phyloP scores from a whole-genome alignment of 2,329 filamentous ascomycete genomes.

The Phoma sp. region DNA sequence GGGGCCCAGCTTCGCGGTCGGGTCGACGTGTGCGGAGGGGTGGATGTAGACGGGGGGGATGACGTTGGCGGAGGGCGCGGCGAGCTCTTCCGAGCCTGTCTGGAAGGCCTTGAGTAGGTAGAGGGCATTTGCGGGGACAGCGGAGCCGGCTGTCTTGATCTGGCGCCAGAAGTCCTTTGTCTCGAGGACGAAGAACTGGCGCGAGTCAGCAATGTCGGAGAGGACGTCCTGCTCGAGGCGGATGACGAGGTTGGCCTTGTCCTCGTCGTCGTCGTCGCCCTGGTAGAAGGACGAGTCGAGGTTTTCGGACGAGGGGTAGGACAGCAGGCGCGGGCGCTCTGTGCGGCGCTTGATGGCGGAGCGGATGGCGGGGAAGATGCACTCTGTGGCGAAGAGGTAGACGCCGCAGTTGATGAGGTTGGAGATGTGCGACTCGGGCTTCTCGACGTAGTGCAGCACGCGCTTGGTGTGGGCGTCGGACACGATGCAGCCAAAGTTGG shows the following conservation, averaged over 20 bases:
- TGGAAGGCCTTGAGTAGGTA: conserved; percentile 96
- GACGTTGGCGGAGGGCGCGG: conserved; percentile 83
- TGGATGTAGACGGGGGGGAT: conserved; percentile 95
- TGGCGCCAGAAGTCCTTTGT: conserved; percentile 99
- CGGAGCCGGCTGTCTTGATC: conserved; percentile 98
- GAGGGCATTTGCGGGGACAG: conserved; percentile 93
- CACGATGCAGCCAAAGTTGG: conserved; percentile 98
- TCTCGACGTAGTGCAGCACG: conserved; percentile 98
- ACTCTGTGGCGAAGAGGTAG: conserved; percentile 94
- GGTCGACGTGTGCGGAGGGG: conserved; percentile 86
- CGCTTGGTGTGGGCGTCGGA: conserved; percentile 92
- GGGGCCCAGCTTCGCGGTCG: conserved; percentile 93
- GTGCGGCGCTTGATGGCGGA: conserved; percentile 94
- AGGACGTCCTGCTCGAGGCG: conserved; percentile 97
- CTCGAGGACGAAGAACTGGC: conserved; percentile 97
- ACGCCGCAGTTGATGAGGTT: conserved; percentile 99
- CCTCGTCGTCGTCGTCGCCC: conserved; percentile 72
- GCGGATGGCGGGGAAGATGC: conserved; percentile 94
- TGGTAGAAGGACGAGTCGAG: conserved; percentile 73
- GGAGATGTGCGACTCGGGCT: conserved; percentile 95
- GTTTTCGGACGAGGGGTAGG: conserved; percentile 96
- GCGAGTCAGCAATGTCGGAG: conserved; percentile 92
- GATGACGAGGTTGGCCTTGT: conserved; percentile 82
- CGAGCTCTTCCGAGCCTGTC: conserved; percentile 78
- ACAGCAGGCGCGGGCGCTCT: conserved; percentile 86